Evolutionary conservation across 106 monocot species (phyloP), one percentile per base, ranked within the genome.

Genomic region (Dactylorhiza incarnata): DNA sequence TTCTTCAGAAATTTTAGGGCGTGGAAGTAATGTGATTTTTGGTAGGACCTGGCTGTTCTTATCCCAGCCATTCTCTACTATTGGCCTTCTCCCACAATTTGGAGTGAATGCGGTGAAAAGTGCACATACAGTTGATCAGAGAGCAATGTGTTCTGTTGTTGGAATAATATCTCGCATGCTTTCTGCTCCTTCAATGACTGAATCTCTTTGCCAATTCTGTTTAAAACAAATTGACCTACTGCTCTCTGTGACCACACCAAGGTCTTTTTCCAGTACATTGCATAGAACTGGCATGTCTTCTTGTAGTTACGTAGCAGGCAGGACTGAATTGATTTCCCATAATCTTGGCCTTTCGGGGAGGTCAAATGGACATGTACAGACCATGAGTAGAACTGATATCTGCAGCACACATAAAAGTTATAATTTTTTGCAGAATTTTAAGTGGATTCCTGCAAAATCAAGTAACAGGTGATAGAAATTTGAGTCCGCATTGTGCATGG

Each of bases 281-380:
- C 78, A 65, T 54, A 75, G 75, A 72, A 79, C 54, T 46, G 59
- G 69, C 73, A 83, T 88, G 86, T 49, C 84, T 75, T 70, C 88
- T 76, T 86, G 77, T 74, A 81, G 56, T 71, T 81, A 74, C 79
- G 17, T 83, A 16, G 71, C 73, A 3, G 73, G 81, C 3, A 73
- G 76, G 70, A 71, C 68, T 14, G 78, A 80, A 62, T 43, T 77
- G 5, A 53, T 71, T 79, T 74, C 75, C 45, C 49, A 56, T 53
- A 43, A 63, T 48, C 0, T 48, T 3, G 63, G 69, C 1, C 43
- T 6, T 52, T 49, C 26, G 45, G 50, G 63, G 25, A 26, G 46
- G 16, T 75, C 19, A 11, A 63, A 43, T 78, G 74, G 12, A 10
- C 56, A 20, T 10, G 25, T 5, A 49, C 47, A 44, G 37, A 72